phyloP scores from a whole-genome alignment of 345 rosid genomes.

The Bruguiera parviflora region DNA sequence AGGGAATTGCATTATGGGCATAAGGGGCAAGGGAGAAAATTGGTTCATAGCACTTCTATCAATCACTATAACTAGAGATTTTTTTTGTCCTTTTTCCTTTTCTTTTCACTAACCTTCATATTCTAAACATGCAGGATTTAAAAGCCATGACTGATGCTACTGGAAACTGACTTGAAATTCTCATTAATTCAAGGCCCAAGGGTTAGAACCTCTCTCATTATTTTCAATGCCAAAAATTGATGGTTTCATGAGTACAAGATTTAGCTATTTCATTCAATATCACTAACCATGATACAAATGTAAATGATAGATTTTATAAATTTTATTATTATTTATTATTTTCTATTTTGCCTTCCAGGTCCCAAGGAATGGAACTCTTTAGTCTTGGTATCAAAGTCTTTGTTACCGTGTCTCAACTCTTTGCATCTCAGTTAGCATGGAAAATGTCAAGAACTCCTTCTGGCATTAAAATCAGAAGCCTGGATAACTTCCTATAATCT shows the following conservation, averaged over 20 bases:
- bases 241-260: background rate
- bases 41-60: background rate
- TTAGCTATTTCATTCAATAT: too few relatives aligned
- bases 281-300: too few relatives aligned
- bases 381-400: too few relatives aligned
- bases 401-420: too few relatives aligned
- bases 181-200: slow-evolving; percentile 52
- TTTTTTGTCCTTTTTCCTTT: background rate
- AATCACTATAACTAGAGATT: background rate
- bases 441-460: background rate
- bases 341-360: background rate
- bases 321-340: background rate
- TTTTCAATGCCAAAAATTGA: background rate
- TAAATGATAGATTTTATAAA: too few relatives aligned
- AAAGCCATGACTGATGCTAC: slow-evolving; percentile 91
- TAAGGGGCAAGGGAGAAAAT: slow-evolving; percentile 42
- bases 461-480: background rate
- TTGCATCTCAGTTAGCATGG: background rate
- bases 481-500: background rate
- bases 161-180: slow-evolving; percentile 25
- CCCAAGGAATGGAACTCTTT: background rate
- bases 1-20: slow-evolving; percentile 86
- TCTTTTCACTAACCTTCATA: slow-evolving; percentile 1
- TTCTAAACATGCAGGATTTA: slow-evolving; percentile 45
- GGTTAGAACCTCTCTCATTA: slow-evolving; percentile 28